Conservation (phyloP, 306 rosid species). For the Rosa rugosa region DNA sequence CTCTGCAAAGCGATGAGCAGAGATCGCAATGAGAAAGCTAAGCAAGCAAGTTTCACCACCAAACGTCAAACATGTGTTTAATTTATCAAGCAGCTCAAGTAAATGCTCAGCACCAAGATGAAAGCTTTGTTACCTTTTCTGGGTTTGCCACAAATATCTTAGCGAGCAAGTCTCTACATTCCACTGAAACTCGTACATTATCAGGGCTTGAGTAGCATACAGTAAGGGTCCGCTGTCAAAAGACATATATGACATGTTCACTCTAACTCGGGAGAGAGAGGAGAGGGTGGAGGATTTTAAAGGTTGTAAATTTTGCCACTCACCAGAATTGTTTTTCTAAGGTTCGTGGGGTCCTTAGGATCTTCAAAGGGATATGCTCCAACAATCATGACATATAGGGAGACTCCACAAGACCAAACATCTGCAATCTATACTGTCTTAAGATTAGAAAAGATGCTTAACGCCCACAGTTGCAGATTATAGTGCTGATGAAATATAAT, state of each 20-base stretch:
- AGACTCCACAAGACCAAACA: conserved; percentile 96
- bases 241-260: conserved; percentile 12
- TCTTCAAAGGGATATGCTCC: conserved; percentile 90
- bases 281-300: neutral
- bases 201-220: conserved; percentile 67
- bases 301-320: conserved; percentile 25
- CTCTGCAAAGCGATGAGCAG: conserved; percentile 47
- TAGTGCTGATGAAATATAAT: neutral
- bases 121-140: conserved; percentile 50
- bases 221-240: conserved; percentile 66
- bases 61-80: neutral
- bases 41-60: neutral
- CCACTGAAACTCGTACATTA: conserved; percentile 56
- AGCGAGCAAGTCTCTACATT: conserved; percentile 68
- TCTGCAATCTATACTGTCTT: conserved; percentile 63
- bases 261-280: conserved; percentile 17
- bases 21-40: neutral
- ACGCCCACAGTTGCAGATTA: neutral
- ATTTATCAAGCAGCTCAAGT: neutral
- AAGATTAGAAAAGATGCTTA: neutral
- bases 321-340: conserved; percentile 61
- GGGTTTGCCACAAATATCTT: conserved; percentile 73
- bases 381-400: conserved; percentile 77
- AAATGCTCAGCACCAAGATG: neutral
- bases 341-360: conserved; percentile 65